Evolutionary conservation across 495 filamentous ascomycete genomes (phyloP).

Genomic region (Trichoderma asperelloides): DNA sequence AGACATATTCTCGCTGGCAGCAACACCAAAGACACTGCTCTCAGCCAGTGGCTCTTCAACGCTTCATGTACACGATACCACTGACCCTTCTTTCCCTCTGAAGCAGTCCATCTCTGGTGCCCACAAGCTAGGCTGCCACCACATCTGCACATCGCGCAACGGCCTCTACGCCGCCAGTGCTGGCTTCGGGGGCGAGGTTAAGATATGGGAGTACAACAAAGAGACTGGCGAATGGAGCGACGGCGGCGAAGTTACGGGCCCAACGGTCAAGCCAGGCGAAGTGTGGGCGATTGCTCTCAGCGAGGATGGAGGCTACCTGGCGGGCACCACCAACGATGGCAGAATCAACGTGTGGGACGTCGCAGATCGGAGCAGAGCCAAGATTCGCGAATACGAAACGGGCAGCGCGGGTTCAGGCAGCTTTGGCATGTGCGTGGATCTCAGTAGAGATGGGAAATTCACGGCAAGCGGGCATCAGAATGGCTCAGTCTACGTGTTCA

Average conservation of each 20-base stretch:
- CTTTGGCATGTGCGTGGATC: slow-evolving; percentile 81
- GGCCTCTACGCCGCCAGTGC: slow-evolving; percentile 67
- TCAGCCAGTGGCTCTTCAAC: slow-evolving; percentile 76
- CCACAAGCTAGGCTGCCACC: slow-evolving; percentile 84
- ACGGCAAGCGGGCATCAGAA: slow-evolving; percentile 90
- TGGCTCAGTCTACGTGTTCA: slow-evolving; percentile 90
- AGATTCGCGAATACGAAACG: slow-evolving; percentile 77
- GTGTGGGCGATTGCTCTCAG: slow-evolving; percentile 83
- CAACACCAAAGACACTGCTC: slow-evolving; percentile 66
- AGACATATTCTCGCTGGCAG: slow-evolving; percentile 83
- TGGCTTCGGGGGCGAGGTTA: slow-evolving; percentile 80
- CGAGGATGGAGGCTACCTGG: slow-evolving; percentile 70
- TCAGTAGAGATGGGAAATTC: slow-evolving; percentile 66
- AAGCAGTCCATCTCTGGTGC: slow-evolving; percentile 64
- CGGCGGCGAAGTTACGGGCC: slow-evolving; percentile 24
- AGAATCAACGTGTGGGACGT: slow-evolving; percentile 84
- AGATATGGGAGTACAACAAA: slow-evolving; percentile 58
- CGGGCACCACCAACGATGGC: slow-evolving; percentile 73
- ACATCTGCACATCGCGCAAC: slow-evolving; percentile 59
- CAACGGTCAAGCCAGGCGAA: slow-evolving; percentile 49
- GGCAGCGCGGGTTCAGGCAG: slow-evolving; percentile 55
- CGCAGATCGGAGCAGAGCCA: slow-evolving; percentile 32
- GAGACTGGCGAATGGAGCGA: slow-evolving; percentile 45
- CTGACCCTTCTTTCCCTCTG: slow-evolving; percentile 59
- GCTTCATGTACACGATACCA: slow-evolving; percentile 67